Evolutionary conservation across 805 yeast species (phyloP), one percentile per base, ranked within the genome.

Genomic region (Pichia exigua): DNA sequence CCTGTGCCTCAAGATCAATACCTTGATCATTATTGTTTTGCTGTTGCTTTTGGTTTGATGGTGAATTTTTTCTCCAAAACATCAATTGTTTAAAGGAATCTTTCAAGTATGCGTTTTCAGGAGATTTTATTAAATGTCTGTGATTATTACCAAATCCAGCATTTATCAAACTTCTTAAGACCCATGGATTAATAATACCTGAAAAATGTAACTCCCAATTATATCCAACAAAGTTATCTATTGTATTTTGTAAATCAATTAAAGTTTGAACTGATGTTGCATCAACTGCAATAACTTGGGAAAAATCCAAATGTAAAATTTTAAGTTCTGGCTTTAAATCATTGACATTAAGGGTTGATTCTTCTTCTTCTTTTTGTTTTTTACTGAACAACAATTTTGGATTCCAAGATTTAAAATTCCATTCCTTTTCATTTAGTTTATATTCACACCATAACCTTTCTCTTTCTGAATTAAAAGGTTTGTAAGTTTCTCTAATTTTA

Each of bases 121-220:
- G 39, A n/a, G 39, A 35, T 35, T 35, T 35, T 35, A n/a, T 6
- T n/a, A 35, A 35, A 7, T n/a, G 47, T 54, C 21, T 53, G 57
- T 51, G 54, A 7, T 57, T 54, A 15, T 53, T 46, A 26, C 96
- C 95, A 69, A 89, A 89, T 1, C 95, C 95, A 52, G 83, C 82
- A 59, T 81, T 78, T 44, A 85, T 64, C 58, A 91, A 76, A 6
- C 85, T 85, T 62, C 92, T 78, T 61, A 87, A 81, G 50, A 87
- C 79, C 97, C 97, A 91, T 11, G 92, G 91, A 51, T 86, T 82
- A 44, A 86, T 70, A 32, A 91, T 80, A 26, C 96, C 95, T 12
- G 87, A 79, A 66, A 91, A 90, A 68, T 91, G 97, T 70, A 84
- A 83, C 68, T 91, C 97, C 53, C 89, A 91, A 58, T 85, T 89